Evolutionary conservation across 202 grass and related monocot genomes (phyloP), one percentile per base, ranked within the genome.

Genomic region (Saccharum hybrid): DNA sequence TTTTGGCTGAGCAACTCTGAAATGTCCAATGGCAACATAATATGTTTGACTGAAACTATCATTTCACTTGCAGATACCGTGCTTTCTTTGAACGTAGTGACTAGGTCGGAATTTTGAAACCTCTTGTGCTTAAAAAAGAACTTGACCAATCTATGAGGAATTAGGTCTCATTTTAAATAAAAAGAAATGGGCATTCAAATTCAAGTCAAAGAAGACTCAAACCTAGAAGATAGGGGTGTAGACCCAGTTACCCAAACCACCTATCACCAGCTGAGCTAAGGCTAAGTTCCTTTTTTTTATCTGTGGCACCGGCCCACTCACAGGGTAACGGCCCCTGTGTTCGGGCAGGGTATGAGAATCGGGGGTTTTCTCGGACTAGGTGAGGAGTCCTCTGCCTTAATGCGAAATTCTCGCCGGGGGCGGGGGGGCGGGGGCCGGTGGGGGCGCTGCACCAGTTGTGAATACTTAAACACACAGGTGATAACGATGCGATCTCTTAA

Each of bases 381-480:
- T 31, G 31, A 31, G 31, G 31, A 31, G 31, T 31, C 31, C 31
- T 31, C 31, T 31, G 2, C 31, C 31, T 31, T 31, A 31, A 31
- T 31, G 31, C 31, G 1, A 31, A 31, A 31, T 31, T 31, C 1
- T 31, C 2, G 31, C 31, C n/a, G n/a, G n/a, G n/a, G n/a, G n/a
- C n/a, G n/a, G n/a, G n/a, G n/a, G n/a, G n/a, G n/a, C n/a, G n/a
- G n/a, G n/a, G n/a, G n/a, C n/a, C n/a, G n/a, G n/a, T n/a, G n/a
- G n/a, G n/a, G n/a, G n/a, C n/a, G n/a, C 8, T 59, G 54, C 33
- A 57, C 38, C 31, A 66, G 18, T 11, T 34, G n/a, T n/a, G 34
- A 74, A 73, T 69, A 14, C 41, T 85, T 45, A 77, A 76, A 71
- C 2, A 28, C 12, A 37, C 19, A 46, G 46, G 23, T 74, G 4